Evolutionary conservation across 192 early-diverging fungal species (phyloP).

Genomic region (Coemansia sp.): DNA sequence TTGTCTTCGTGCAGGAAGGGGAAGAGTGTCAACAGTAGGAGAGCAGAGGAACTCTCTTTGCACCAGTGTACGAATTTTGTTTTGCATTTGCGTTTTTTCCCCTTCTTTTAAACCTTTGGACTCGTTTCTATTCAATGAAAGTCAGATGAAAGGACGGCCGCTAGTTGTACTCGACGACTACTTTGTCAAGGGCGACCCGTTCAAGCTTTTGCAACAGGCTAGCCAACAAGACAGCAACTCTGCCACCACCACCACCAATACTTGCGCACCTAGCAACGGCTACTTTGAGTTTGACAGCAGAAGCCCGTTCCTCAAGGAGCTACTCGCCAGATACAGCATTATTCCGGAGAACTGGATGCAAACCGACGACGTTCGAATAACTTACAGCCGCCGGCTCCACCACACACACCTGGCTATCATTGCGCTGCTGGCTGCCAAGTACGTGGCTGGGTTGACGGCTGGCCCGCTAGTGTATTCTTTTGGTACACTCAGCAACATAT

Average conservation of each 20-base stretch:
- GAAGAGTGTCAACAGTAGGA: not conserved
- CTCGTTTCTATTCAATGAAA: not conserved
- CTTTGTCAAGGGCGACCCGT: slow-evolving; percentile 36
- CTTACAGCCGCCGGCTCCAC: slow-evolving; percentile 44
- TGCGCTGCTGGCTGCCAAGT: slow-evolving; percentile 16
- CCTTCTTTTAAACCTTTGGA: not conserved
- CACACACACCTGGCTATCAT: slow-evolving; percentile 36
- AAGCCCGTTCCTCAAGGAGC: slow-evolving; percentile 22
- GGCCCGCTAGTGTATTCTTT: slow-evolving; percentile 37
- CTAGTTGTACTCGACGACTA: slow-evolving; percentile 46
- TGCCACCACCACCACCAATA: slow-evolving; percentile 10
- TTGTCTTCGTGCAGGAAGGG: not conserved
- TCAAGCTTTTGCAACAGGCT: slow-evolving; percentile 13
- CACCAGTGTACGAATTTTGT: not conserved
- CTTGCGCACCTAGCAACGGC: slow-evolving; percentile 17
- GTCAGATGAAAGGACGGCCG: slow-evolving; percentile 28
- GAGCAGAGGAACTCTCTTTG: not conserved
- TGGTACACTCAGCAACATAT: slow-evolving; percentile 35
- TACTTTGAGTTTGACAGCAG: slow-evolving; percentile 30
- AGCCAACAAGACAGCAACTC: not conserved
- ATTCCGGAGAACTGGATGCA: slow-evolving; percentile 28
- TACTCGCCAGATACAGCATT: slow-evolving; percentile 23
- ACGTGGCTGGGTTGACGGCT: slow-evolving; percentile 29
- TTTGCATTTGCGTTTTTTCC: not conserved
- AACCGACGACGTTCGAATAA: slow-evolving; percentile 32